Evolutionary conservation across 2,329 filamentous ascomycete species (phyloP), one percentile per base, ranked within the genome.

Genomic region (Pyrenochaeta sp.): DNA sequence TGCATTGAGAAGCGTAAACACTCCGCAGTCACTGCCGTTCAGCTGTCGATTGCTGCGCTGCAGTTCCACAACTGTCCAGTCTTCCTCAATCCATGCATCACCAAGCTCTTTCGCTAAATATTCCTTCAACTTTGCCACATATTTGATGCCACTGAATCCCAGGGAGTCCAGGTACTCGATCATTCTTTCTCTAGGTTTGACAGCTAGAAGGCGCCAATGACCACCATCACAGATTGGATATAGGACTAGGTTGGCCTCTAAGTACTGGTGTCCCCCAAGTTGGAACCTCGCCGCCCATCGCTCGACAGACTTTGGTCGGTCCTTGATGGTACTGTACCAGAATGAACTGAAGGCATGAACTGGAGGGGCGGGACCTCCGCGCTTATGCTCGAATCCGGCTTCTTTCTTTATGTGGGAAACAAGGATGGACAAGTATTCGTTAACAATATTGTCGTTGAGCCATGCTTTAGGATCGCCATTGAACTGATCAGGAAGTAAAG

Each of bases 361-460:
- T 50, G 85, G 85, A 5, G 88, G 86, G 2, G 83, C 81, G 11
- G 73, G 73, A 21, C 86, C 86, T 14, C 60, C 81, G 76, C 52
- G 75, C 67, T 89, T 89, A 64, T 72, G 78, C 48, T 81, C 78
- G 35, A 65, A 75, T n/a, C 84, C 83, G 21, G 81, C 81, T 15
- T 80, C 77, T 21, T 79, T 71, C 63, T 90, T 90, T 62, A 87
- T 76, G 44, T 81, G 82, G 14, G 81, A 78, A 42, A 87, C 85
- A 12, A 92, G 76, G 67, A 85, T 83, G 23, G 82, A 75, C 21
- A 92, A 79, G 42, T 85, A 85, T 12, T 85, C 84, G 63, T 91
- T 90, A 63, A 94, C 85, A 45, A 90, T 85, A 62, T 90, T 87
- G 70, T 93, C 90, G 59, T 93, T 92, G 6, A 94, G 81, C 90